Evolutionary conservation across 257 asterid genomes (phyloP), one percentile per base, ranked within the genome.

Genomic region (Capsicum baccatum): DNA sequence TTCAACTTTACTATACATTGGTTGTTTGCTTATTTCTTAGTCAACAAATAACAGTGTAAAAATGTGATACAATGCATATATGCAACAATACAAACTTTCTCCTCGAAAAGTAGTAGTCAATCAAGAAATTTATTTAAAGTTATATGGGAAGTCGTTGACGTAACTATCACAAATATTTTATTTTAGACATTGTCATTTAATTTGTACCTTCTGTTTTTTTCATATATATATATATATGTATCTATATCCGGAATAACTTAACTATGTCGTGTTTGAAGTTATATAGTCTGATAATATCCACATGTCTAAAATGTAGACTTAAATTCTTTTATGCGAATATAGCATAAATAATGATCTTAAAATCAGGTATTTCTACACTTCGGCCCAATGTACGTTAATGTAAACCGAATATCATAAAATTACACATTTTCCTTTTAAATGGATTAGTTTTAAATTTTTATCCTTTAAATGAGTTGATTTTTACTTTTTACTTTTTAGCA

Each of bases 1-100:
- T 70, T 76, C 13, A 21, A 76, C 58, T 76, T 74, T 3, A 50
- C 19, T 74, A 21, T 74, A 19, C 44, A 50, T 50, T 74, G 60
- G 33, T 21, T 50, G 21, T 5, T 37, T 74, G 62, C 14, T 37
- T 74, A 47, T 21, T 50, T 74, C 21, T 7, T 50, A 21, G 19
- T 50, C 81, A 21, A 52, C 81, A 50, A 13, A 42, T 50, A 21
- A 21, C 81, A 74, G 62, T 74, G 7, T 21, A 11, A 50, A 11
- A 50, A 52, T 21, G 80, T 74, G 80, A 50, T 74, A 19, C 59
- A 48, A 48, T 48, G 80, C 60, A 71, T n/a, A 12, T 6, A 74
- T 19, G 44, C 62, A 52, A 52, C 10, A 52, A 52, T 52, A 9
- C 56, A 52, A 52, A 52, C 44, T 64, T 11, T 64, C 9, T 64